Base-by-base conservation (phyloP, 2,329 filamentous ascomycete genomes). In the Erysiphe pulchra region DNA sequence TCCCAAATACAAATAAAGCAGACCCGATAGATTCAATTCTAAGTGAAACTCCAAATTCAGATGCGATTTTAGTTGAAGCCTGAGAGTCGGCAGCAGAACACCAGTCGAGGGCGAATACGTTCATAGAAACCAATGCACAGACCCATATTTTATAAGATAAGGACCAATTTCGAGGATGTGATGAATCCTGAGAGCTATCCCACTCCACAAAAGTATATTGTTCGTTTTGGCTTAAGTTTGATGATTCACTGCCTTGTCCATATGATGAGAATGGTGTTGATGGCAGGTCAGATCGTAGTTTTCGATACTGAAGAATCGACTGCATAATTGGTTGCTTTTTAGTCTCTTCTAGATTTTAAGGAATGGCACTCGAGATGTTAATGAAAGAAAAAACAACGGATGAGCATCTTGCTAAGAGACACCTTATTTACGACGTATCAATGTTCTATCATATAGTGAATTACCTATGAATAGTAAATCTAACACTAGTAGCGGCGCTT, bases 1-100 rank as follows among this genome's bases (percentile, higher is more conserved):
- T 55, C 1, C 61, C 62, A 14, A 63, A 50, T 5, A 64, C 53
- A 46, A 58, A 55, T 44, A 54, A 30, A 51, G 60, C 63, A 41
- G 63, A 72, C 0, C 65, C 65, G 20, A 71, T 52, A 10, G 63
- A 66, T 52, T 65, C 70, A 0, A 64, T 64, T 4, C 71, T 64
- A 36, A 69, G 59, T 24, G 62, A 63, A 0, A 71, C 68, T 0
- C 62, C 60, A 40, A 71, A 66, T 0, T 64, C 62, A 17, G 50
- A 50, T 0, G 62, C 60, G 0, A 65, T 68, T 48, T 67, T 62
- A 0, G 59, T 59, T 0, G 69, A 49, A 1, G 67, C 65, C 0
- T 62, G 62, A 0, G 67, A 65, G 46, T 73, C 68, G 37, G 74
- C 70, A 0, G 68, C 39, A 9, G 37, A 42, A 18, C 40, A 42